Conservation (phyloP, 148 eudicot species). For the Camellia sinensis region DNA sequence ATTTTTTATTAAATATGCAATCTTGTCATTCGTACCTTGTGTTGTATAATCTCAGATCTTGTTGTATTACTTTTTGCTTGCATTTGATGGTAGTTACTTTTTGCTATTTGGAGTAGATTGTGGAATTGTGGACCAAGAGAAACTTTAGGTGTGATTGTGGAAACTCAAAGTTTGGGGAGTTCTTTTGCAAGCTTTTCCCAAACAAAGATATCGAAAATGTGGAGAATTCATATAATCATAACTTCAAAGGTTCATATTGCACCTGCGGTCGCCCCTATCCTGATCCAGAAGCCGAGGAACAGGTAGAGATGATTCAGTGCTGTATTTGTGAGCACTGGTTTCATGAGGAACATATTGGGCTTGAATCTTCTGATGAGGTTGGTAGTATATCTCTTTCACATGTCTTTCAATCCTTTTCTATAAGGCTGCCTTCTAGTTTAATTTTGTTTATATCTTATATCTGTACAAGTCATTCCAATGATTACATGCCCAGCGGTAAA, state of each 20-base stretch:
- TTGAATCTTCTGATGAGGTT: conserved; percentile 73
- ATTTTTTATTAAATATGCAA: not conserved
- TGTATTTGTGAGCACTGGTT: conserved; percentile 98
- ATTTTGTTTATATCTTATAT: not conserved
- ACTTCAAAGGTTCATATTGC: conserved; percentile 90
- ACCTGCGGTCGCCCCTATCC: conserved; percentile 89
- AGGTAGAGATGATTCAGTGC: conserved; percentile 92
- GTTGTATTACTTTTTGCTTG: not conserved
- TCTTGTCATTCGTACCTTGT: not conserved
- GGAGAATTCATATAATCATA: conserved; percentile 82
- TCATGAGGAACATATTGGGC: conserved; percentile 91
- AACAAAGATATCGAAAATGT: conserved; percentile 78
- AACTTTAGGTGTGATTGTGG: conserved; percentile 97
- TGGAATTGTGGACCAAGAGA: conserved; percentile 98
- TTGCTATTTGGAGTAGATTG: conserved; percentile 44
- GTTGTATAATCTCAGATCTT: not conserved
- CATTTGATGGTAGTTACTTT: not conserved
- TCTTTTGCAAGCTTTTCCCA: conserved; percentile 81
- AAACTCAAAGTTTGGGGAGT: conserved; percentile 93
- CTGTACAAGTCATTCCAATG: not conserved
- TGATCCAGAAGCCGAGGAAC: conserved; percentile 85
- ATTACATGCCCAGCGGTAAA: not conserved
- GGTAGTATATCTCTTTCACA: conserved; percentile 15
- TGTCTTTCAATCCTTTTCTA: not conserved
- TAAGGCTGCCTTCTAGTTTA: not conserved